Base-by-base conservation (phyloP, 2,329 filamentous ascomycete genomes). In the Myriosclerotinia curreyana region DNA sequence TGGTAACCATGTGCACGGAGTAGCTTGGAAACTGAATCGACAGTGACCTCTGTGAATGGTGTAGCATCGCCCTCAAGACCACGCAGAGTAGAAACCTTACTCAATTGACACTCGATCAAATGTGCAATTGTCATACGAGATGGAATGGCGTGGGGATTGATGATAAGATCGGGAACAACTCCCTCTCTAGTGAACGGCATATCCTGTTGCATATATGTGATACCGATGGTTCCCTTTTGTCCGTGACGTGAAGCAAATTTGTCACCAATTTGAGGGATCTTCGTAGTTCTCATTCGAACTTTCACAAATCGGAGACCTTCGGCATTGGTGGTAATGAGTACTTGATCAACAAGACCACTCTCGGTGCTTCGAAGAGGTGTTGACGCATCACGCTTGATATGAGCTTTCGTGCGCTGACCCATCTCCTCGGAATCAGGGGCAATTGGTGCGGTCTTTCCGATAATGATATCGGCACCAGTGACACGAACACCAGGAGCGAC, bases 111-210 rank as follows among this genome's bases (percentile, higher is more conserved):
- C 82, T 99, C 95, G 76, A 99, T 96, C 85, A 99, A 93, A 83
- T 99, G 95, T 72, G 95, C 95, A 87, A 99, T 99, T 3, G 96
- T 99, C 95, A 99, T 99, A 86, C 95, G 95, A 63, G 95, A 99
- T 0, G 95, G 95, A 84, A 99, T 99, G 75, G 95, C 96, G 83
- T 99, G 95, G 1, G 95, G 95, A 78, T 99, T 99, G 82, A 99
- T 98, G 77, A 99, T 97, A 68, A 99, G 83, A 77, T 99, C 96
- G 0, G 96, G 95, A 0, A 89, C 90, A 61, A 99, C 85, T 72
- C 96, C 95, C 75, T 98, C 92, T 46, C 87, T 82, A 3, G 92
- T 95, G 77, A 99, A 99, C 0, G 96, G 96, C 96, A 99, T 99
- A 74, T 99, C 96, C 77, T 99, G 95, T 72, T 96, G 91, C 58